A percentile compares a stretch with the other conserved stretches of the same genome.
These are phyloP conservation scores for Russula virescens DNA, from an alignment of 768 basidiomycete genomes.

Conservation along the genomic window DNA sequence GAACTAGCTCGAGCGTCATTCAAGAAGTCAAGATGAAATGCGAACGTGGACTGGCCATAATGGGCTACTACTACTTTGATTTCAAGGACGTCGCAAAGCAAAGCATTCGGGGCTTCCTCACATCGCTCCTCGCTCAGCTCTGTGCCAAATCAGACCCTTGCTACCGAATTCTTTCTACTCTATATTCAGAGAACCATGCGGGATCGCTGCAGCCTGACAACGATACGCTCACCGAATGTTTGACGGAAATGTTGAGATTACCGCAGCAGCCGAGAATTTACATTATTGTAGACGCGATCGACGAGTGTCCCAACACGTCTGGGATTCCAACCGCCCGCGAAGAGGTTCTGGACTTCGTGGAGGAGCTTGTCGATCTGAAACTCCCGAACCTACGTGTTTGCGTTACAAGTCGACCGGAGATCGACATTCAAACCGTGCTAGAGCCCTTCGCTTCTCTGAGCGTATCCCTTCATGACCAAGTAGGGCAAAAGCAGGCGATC, in stretches of 20 bases:
- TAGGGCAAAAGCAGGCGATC: conserved; percentile 1
- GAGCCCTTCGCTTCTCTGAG: not conserved
- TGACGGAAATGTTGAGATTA: conserved; percentile 2
- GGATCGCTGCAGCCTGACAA: not conserved
- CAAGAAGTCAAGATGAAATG: not conserved
- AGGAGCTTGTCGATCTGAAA: not conserved
- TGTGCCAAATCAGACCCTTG: not conserved
- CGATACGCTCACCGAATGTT: not conserved
- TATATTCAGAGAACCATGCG: not conserved
- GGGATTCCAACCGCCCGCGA: not conserved
- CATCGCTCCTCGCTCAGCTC: conserved; percentile 3
- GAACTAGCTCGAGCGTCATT: not conserved
- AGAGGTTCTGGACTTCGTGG: not conserved
- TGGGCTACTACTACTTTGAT: conserved; percentile 7
- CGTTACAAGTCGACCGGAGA: conserved; percentile 4
- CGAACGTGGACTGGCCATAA: not conserved
- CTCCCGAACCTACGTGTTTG: conserved; percentile 1
- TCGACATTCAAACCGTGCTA: not conserved
- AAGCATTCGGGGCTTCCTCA: not conserved
- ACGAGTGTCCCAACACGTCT: conserved; percentile 9
- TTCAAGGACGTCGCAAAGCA: not conserved
- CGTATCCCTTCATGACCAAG: conserved; percentile 4
- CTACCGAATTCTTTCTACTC: not conserved
- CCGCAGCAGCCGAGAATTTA: not conserved
- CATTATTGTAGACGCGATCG: conserved; percentile 10